Conservation (phyloP, 768 basidiomycete genomes). For the Mycena leptocephala region DNA sequence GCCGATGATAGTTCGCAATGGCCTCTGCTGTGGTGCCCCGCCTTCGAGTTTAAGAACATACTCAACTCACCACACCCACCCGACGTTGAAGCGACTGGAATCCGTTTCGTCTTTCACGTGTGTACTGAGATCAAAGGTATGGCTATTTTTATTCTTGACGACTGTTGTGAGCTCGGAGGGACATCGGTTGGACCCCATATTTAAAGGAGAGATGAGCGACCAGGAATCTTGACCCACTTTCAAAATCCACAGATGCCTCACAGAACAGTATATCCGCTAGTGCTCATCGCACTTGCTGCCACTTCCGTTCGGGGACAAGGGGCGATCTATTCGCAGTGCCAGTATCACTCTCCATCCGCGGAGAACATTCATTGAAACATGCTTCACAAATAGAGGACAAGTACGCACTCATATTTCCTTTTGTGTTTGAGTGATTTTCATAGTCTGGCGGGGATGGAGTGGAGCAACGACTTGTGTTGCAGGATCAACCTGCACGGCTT, state of each 20-base stretch:
- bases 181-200: neutral
- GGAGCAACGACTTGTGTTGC: constrained; percentile 59
- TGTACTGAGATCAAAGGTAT: neutral
- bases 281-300: neutral
- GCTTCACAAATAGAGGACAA: neutral
- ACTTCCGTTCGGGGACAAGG: neutral
- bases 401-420: neutral
- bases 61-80: too few species aligned
- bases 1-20: too few species aligned
- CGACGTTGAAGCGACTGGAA: constrained; percentile 7
- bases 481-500: constrained; percentile 54
- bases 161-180: neutral
- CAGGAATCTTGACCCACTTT: neutral
- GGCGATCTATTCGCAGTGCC: neutral
- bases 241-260: neutral
- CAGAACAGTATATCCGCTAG: neutral
- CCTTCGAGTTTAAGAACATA: too few species aligned
- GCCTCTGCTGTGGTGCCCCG: too few species aligned
- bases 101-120: neutral
- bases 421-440: neutral
- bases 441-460: constrained; percentile 49
- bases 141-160: neutral
- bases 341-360: neutral
- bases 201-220: neutral
- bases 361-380: neutral